phyloP scores from a whole-genome alignment of 805 yeast species.

The Cyberlindnera xylosilytica region DNA sequence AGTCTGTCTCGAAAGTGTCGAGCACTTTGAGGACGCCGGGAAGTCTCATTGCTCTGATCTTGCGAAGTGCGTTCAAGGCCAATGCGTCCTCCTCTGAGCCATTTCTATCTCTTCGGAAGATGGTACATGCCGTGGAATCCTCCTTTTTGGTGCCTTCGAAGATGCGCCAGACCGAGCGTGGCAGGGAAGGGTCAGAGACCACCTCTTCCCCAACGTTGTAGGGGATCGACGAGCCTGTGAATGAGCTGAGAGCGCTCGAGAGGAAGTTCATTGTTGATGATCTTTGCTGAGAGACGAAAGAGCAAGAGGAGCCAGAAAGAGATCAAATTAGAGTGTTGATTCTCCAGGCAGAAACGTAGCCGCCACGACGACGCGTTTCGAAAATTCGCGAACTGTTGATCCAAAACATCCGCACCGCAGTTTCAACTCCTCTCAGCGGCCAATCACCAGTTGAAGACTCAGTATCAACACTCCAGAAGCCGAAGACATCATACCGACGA shows the following conservation, averaged over 20 bases:
- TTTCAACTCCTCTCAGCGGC: no score
- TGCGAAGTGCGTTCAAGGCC: constrained; percentile 43
- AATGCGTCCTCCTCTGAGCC: constrained; percentile 33
- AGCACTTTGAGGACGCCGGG: constrained; percentile 67
- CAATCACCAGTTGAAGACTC: no score
- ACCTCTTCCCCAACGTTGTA: constrained; percentile 49
- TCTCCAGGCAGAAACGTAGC: no score
- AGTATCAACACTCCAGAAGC: no score
- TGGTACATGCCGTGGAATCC: constrained; percentile 49
- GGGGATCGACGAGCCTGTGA: constrained; percentile 58
- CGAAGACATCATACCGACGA: not conserved
- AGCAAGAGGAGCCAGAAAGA: no score
- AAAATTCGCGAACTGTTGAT: no score
- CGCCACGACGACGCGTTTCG: no score
- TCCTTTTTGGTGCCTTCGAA: constrained; percentile 55
- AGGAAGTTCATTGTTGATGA: constrained; percentile 81
- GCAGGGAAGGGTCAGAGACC: constrained; percentile 29
- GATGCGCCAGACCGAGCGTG: constrained; percentile 55
- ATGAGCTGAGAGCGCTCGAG: constrained; percentile 55
- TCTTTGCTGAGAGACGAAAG: no score
- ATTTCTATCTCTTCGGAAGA: constrained; percentile 59
- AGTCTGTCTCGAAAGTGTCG: constrained; percentile 64
- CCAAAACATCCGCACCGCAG: not conserved
- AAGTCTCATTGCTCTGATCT: constrained; percentile 54
- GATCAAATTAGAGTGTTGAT: no score